Evolutionary conservation across 345 rosid genomes (phyloP).

Genomic region (Xanthoceras sorbifolium): DNA sequence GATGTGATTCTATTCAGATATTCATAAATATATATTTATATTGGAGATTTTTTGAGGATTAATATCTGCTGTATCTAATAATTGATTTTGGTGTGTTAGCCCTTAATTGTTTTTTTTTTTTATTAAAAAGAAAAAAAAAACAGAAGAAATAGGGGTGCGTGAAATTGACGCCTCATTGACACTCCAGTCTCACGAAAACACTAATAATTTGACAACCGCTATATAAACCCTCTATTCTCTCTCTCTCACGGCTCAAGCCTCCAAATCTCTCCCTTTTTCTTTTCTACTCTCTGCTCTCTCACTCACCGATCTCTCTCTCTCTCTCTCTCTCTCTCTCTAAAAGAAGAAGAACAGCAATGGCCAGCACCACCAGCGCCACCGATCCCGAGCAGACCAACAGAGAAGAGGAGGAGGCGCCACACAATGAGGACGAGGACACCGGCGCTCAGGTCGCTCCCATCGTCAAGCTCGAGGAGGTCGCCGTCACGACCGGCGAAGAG

Average conservation of each 20-base stretch:
- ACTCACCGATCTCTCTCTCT: background rate
- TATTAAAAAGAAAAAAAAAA: background rate
- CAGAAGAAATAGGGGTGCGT: background rate
- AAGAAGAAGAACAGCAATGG: constrained; percentile 36
- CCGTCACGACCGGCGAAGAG: constrained; percentile 90
- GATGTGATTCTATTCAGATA: too few relatives aligned
- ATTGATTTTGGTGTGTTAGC: too few relatives aligned
- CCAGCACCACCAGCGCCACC: constrained; percentile 46
- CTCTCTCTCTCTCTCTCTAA: background rate
- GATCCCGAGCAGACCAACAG: constrained; percentile 56
- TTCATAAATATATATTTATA: too few relatives aligned
- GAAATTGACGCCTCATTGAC: background rate
- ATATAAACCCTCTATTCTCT: too few relatives aligned
- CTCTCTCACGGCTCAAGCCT: background rate
- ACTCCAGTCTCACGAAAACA: too few relatives aligned
- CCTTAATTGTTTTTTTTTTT: too few relatives aligned
- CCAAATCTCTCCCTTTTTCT: background rate
- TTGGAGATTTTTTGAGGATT: too few relatives aligned
- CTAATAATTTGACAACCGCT: too few relatives aligned
- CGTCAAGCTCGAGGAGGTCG: constrained; percentile 77
- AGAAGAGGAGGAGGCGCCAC: constrained; percentile 67
- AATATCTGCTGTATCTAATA: too few relatives aligned
- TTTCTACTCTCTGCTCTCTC: background rate
- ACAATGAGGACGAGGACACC: constrained; percentile 90
- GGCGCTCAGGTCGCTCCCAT: constrained; percentile 92